Evolutionary conservation across 2,329 filamentous ascomycete genomes (phyloP).

Genomic region (Fusarium oligoseptatum): DNA sequence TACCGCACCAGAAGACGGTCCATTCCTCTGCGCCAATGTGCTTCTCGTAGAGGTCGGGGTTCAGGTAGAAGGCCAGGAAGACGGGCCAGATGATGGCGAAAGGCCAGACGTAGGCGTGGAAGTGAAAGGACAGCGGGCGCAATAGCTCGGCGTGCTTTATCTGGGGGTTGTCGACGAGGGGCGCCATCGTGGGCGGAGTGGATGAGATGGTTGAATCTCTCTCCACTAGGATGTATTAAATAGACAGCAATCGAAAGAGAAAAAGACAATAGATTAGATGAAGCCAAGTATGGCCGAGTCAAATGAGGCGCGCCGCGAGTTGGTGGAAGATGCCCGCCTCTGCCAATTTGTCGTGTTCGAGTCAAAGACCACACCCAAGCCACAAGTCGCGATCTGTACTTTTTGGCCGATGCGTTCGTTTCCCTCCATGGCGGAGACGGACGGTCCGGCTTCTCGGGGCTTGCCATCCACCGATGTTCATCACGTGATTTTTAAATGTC

Average conservation of each 20-base stretch:
- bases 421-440: conserved; percentile 11
- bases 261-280: not conserved
- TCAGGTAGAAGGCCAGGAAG: conserved; percentile 90
- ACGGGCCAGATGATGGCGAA: conserved; percentile 92
- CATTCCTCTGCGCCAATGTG: conserved; percentile 96
- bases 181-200: conserved; percentile 67
- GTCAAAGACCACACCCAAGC: conserved; percentile 16
- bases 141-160: conserved; percentile 90
- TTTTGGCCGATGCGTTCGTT: conserved; percentile 37
- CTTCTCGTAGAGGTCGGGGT: conserved; percentile 85
- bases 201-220: conserved; percentile 29
- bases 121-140: conserved; percentile 82
- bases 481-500: conserved; percentile 30
- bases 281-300: not conserved
- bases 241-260: conserved; percentile 13
- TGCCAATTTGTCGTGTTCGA: conserved; percentile 33
- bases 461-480: conserved; percentile 29
- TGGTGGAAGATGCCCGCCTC: conserved; percentile 19
- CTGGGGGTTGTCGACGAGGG: conserved; percentile 91
- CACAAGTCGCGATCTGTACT: conserved; percentile 48
- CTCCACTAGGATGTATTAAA: conserved; percentile 1
- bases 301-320: conserved; percentile 5
- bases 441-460: conserved; percentile 32
- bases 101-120: conserved; percentile 94
- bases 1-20: conserved; percentile 95